Evolutionary conservation across 345 rosid species (phyloP).

Genomic region (Theobroma cacao): DNA sequence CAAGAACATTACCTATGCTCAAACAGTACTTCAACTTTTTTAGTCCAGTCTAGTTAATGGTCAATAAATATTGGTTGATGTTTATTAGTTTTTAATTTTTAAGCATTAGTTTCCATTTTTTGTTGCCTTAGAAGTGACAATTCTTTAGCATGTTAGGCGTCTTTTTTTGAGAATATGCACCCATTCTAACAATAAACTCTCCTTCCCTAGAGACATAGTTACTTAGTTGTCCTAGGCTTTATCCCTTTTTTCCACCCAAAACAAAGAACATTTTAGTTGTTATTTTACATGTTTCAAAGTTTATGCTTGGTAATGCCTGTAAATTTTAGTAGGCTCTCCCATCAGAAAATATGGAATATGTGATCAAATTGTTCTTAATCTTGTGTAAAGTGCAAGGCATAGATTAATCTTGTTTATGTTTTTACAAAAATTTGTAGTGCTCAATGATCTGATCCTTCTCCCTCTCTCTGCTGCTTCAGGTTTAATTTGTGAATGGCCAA

Average conservation of each 20-base stretch:
- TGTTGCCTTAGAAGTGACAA: neutral
- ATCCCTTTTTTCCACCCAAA: neutral
- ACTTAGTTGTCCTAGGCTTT: neutral
- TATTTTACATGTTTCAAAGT: neutral
- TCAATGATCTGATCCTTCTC: neutral
- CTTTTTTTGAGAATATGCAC: neutral
- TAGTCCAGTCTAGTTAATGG: neutral
- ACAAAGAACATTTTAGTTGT: neutral
- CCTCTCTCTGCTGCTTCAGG: constrained; percentile 19
- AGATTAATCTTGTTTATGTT: constrained; percentile 2
- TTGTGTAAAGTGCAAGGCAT: neutral
- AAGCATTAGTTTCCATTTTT: neutral
- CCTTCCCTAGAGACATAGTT: neutral
- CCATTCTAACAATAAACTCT: neutral
- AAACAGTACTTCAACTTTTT: neutral
- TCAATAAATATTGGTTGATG: neutral
- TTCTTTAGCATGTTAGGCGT: neutral
- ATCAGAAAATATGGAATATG: neutral
- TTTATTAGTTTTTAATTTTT: neutral
- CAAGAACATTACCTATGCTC: neutral
- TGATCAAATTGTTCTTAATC: neutral
- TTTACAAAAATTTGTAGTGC: neutral
- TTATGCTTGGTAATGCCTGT: neutral
- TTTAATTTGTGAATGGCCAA: constrained; percentile 47
- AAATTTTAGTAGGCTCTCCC: neutral